phyloP scores from a whole-genome alignment of 352 stramenopile genomes.

The Aphanomyces cochlioides region DNA sequence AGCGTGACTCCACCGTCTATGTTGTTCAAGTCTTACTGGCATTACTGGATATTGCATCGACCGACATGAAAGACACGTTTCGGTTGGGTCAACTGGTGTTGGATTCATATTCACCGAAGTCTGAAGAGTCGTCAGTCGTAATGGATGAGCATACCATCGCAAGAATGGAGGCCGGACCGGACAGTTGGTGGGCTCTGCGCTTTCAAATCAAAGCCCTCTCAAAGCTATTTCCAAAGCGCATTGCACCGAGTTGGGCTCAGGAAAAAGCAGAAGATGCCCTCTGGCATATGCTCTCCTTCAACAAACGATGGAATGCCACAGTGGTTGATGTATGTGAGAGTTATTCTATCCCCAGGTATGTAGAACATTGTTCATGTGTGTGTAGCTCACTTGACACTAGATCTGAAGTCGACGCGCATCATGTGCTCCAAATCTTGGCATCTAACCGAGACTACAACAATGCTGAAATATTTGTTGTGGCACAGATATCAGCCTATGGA shows the following conservation, averaged over 20 bases:
- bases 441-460: neutral
- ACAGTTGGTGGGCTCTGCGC: constrained; percentile 16
- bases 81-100: constrained; percentile 59
- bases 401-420: neutral
- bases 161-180: too few species aligned
- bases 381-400: neutral
- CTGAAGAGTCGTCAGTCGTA: too few species aligned
- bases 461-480: constrained; percentile 4
- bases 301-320: constrained; percentile 12
- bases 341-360: constrained; percentile 16
- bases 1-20: neutral
- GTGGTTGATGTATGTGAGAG: constrained; percentile 17
- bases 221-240: neutral
- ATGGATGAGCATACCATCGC: neutral
- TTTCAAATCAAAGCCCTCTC: constrained; percentile 7
- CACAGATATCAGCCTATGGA: neutral
- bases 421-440: neutral
- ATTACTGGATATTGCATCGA: too few species aligned
- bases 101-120: constrained; percentile 33
- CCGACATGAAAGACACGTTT: constrained; percentile 36
- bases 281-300: neutral
- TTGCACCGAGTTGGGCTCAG: too few species aligned
- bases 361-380: neutral
- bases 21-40: too few species aligned
- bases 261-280: too few species aligned